Conservation (phyloP, 1,284 basidiomycete genomes). For the Rhodotorula sp. region DNA sequence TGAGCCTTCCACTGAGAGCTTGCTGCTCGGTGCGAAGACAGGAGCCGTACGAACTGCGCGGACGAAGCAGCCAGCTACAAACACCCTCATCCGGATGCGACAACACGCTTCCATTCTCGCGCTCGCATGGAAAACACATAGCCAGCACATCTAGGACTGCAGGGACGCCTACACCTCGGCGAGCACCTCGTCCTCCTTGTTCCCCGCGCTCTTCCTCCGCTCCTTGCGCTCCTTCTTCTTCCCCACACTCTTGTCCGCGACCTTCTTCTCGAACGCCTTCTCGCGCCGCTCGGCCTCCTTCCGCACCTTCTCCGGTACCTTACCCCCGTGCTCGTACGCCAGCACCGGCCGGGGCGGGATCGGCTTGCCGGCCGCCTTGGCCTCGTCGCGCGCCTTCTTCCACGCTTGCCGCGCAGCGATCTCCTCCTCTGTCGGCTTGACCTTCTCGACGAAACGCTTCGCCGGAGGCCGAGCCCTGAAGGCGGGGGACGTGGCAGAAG, state of each 20-base stretch:
- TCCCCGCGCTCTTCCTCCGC: constrained; percentile 2
- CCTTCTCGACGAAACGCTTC: constrained; percentile 30
- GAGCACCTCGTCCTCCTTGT: constrained; percentile 5
- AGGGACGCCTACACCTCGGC: constrained; percentile 20
- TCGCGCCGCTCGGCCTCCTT: constrained; percentile 4
- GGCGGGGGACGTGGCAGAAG: background rate
- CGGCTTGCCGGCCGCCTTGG: constrained; percentile 22
- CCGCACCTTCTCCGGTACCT: constrained; percentile 9
- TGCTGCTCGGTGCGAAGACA: no score
- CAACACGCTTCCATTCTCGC: no score
- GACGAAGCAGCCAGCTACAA: no score
- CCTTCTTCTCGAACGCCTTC: constrained; percentile 8
- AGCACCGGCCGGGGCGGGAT: constrained; percentile 21
- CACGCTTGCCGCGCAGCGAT: constrained; percentile 21
- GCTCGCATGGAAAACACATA: no score
- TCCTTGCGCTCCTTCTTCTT: constrained; percentile 11
- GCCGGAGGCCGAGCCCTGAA: constrained; percentile 11
- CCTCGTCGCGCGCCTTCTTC: constrained; percentile 29
- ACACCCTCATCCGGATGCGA: no score
- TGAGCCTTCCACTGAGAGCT: no score
- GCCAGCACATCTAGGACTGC: background rate
- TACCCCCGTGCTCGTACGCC: constrained; percentile 32
- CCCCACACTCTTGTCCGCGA: background rate
- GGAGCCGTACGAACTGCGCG: no score
- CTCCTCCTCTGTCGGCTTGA: constrained; percentile 28